These are phyloP conservation scores for Arthrinium phaeospermum DNA, from an alignment of 2,329 filamentous ascomycete genomes.

Conservation along the genomic window DNA sequence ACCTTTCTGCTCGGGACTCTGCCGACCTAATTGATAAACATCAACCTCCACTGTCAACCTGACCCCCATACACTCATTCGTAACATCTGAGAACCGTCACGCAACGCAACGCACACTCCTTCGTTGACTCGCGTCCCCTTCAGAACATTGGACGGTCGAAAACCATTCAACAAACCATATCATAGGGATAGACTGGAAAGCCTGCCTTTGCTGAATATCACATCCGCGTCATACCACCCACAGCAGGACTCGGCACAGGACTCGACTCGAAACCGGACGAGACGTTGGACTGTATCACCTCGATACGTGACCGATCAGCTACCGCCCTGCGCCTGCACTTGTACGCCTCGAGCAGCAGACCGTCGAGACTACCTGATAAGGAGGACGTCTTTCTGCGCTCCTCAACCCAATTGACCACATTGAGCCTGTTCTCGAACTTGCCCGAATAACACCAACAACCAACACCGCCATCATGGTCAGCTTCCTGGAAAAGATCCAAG, in stretches of 20 bases:
- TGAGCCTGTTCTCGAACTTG: background rate
- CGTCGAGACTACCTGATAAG: background rate
- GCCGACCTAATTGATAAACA: conserved; percentile 11
- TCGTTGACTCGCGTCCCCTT: conserved; percentile 7
- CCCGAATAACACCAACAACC: background rate
- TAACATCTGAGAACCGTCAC: background rate
- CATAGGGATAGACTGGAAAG: background rate
- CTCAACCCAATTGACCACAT: background rate
- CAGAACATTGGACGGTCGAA: conserved; percentile 8
- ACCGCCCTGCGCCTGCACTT: background rate
- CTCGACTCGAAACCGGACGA: conserved; percentile 11
- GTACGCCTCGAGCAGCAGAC: background rate
- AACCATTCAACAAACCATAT: conserved; percentile 1
- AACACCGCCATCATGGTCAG: conserved; percentile 43
- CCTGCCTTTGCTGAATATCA: conserved; percentile 1
- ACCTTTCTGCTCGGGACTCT: background rate
- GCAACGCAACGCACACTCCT: conserved; percentile 7
- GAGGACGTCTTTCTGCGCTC: background rate
- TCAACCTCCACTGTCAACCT: background rate
- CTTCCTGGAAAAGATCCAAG: conserved; percentile 65
- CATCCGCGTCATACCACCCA: background rate
- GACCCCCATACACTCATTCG: conserved; percentile 1
- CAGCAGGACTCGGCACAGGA: background rate
- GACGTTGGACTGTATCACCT: conserved; percentile 15
- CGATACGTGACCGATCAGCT: background rate